Conservation (phyloP, 345 rosid species). For the Corchorus capsularis region DNA sequence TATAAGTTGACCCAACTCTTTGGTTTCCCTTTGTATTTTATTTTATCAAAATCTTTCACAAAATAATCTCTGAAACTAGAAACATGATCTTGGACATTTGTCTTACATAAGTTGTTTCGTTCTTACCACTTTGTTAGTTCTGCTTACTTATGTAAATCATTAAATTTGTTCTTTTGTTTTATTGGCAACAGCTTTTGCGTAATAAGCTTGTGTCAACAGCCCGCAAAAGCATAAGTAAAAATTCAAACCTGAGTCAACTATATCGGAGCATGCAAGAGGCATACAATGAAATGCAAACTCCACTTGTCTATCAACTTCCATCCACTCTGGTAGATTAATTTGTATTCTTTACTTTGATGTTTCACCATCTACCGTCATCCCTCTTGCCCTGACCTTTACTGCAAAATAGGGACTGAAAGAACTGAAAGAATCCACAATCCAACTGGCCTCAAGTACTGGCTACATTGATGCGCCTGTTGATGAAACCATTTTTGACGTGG, state of each 20-base stretch:
- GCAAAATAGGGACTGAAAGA: slow-evolving; percentile 72
- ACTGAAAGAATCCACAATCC: slow-evolving; percentile 85
- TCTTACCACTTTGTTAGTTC: slow-evolving; percentile 16
- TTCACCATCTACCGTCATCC: slow-evolving; percentile 1
- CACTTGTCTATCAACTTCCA: slow-evolving; percentile 59
- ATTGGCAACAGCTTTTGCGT: slow-evolving; percentile 54
- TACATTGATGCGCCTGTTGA: slow-evolving; percentile 83
- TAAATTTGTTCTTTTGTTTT: slow-evolving; percentile 3
- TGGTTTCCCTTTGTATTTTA: not conserved
- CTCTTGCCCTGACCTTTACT: slow-evolving; percentile 20
- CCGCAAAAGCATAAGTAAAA: slow-evolving; percentile 49
- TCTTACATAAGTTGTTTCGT: not conserved
- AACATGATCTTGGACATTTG: not conserved
- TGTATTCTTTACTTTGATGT: slow-evolving; percentile 15
- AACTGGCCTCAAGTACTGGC: slow-evolving; percentile 71
- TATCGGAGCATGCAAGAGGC: slow-evolving; percentile 67
- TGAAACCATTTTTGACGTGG: slow-evolving; percentile 76
- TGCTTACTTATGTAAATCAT: slow-evolving; percentile 15
- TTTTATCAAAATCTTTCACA: not conserved
- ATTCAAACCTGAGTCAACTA: slow-evolving; percentile 58
- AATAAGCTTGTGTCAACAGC: slow-evolving; percentile 69
- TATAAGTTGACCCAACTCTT: not conserved
- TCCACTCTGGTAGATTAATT: slow-evolving; percentile 45
- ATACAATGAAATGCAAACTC: slow-evolving; percentile 68
- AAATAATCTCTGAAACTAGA: not conserved